phyloP scores from a whole-genome alignment of 1,284 basidiomycete genomes.

The Clitocybe nebularis region DNA sequence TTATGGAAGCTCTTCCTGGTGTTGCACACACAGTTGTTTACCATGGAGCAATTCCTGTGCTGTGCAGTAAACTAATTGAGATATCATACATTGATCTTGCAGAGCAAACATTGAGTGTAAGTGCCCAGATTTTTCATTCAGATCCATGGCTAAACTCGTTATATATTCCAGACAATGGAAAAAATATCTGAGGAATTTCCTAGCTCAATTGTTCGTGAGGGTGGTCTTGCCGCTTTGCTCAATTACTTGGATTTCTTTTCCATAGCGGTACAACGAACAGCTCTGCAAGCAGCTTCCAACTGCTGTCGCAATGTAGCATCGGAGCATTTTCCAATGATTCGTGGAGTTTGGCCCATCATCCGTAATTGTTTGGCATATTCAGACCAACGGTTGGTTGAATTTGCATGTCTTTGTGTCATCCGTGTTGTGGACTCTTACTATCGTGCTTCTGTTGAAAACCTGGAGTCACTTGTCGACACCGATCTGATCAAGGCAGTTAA shows the following conservation, averaged over 20 bases:
- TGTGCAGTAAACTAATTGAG: conserved; percentile 93
- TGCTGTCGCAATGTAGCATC: conserved; percentile 88
- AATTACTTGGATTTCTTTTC: conserved; percentile 97
- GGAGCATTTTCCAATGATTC: conserved; percentile 86
- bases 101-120: conserved; percentile 92
- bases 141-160: conserved; percentile 15
- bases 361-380: conserved; percentile 87
- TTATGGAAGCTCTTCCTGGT: conserved; percentile 95
- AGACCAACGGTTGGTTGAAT: conserved; percentile 92
- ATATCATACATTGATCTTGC: conserved; percentile 96
- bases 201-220: conserved; percentile 90
- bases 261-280: conserved; percentile 92
- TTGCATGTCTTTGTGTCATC: conserved; percentile 89
- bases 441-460: conserved; percentile 76
- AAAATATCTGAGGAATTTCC: conserved; percentile 97
- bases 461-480: conserved; percentile 81
- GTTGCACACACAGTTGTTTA: conserved; percentile 93
- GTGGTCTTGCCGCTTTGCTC: conserved; percentile 85
- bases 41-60: conserved; percentile 89
- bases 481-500: conserved; percentile 85
- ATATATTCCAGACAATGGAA: conserved; percentile 74
- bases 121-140: conserved; percentile 31
- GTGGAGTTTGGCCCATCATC: conserved; percentile 88
- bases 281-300: conserved; percentile 93
- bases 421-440: conserved; percentile 89